Percentiles rank a stretch among this genome's conserved stretches.
phyloP scores from a whole-genome alignment of 2,329 filamentous ascomycete species.

The Diaporthe caulivora region DNA sequence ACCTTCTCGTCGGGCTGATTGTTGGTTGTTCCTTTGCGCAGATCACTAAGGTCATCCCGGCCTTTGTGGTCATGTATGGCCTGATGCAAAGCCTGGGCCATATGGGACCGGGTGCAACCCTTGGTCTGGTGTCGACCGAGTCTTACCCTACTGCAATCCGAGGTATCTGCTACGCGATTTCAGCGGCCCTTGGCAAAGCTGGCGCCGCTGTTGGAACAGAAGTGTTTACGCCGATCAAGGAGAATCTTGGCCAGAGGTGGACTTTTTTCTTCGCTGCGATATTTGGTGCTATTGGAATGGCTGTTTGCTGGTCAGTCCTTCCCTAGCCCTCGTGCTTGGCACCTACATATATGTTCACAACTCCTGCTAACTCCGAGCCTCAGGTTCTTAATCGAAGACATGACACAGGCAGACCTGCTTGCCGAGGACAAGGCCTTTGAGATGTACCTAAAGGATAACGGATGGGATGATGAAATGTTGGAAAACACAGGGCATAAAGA shows the following conservation, averaged over 20 bases:
- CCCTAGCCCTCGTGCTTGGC: neutral
- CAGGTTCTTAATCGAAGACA: conserved; percentile 57
- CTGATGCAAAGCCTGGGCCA: conserved; percentile 63
- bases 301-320: conserved; percentile 51
- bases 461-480: conserved; percentile 60
- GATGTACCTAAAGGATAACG: conserved; percentile 56
- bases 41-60: conserved; percentile 61
- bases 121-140: conserved; percentile 63
- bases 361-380: neutral
- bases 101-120: conserved; percentile 63
- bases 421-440: conserved; percentile 58
- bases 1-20: conserved; percentile 64
- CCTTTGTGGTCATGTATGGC: conserved; percentile 65
- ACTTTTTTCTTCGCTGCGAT: conserved; percentile 66
- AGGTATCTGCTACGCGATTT: conserved; percentile 64
- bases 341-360: too few species aligned
- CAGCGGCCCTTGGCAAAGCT: conserved; percentile 63
- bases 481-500: conserved; percentile 41
- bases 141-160: conserved; percentile 64
- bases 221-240: conserved; percentile 61
- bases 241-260: conserved; percentile 59
- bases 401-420: conserved; percentile 58
- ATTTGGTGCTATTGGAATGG: conserved; percentile 59
- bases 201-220: conserved; percentile 65
- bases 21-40: conserved; percentile 62